A percentile compares a stretch with the other conserved stretches of the same genome.
phyloP scores from a whole-genome alignment of 805 yeast genomes.

The Candida methanosorbosa region DNA sequence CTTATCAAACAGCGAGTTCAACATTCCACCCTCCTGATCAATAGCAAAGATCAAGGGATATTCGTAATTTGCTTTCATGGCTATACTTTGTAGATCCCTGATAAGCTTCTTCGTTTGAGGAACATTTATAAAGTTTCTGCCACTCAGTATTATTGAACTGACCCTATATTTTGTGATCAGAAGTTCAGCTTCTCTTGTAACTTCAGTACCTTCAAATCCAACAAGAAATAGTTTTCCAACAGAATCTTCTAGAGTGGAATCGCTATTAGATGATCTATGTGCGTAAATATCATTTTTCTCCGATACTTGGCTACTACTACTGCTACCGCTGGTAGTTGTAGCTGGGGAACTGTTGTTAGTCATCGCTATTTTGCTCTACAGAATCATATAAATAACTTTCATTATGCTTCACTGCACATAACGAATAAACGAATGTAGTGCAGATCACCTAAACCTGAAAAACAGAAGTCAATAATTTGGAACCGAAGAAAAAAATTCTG shows the following conservation, averaged over 20 bases:
- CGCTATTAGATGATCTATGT: no score
- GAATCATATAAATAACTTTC: no score
- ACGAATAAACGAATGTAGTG: no score
- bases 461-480: no score
- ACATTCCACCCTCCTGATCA: constrained; percentile 51
- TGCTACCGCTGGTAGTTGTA: no score
- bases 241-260: not conserved
- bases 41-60: constrained; percentile 44
- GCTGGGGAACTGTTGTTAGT: no score
- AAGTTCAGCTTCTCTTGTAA: constrained; percentile 40
- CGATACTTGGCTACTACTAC: no score
- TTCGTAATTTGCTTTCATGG: constrained; percentile 36
- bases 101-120: constrained; percentile 37
- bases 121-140: constrained; percentile 39
- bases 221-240: constrained; percentile 45
- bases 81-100: constrained; percentile 40
- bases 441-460: no score
- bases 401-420: no score
- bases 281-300: no score
- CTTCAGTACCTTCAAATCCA: constrained; percentile 44
- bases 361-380: no score
- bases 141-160: constrained; percentile 40
- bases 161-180: constrained; percentile 39
- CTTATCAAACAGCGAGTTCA: constrained; percentile 47
- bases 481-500: no score